Base-by-base conservation (phyloP, 179 eudicot species). In the Silene vulgaris region DNA sequence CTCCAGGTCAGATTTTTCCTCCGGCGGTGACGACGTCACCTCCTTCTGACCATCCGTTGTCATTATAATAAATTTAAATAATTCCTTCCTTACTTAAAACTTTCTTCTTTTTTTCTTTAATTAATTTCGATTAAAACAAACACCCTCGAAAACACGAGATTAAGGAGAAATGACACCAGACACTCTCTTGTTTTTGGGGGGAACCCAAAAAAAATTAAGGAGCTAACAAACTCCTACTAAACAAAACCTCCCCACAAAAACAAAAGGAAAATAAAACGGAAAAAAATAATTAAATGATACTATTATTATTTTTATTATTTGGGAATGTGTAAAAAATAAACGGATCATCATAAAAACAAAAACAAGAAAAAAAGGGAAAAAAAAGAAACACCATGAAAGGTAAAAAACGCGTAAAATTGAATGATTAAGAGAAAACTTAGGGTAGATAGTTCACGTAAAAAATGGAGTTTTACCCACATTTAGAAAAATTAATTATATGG, bases 1-100 rank as follows among this genome's bases (percentile, higher is more conserved):
- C 78, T 83, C 85, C 35, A 75, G 37, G 56, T 83, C 85, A 2
- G 65, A 32, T 1, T 26, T 17, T 57, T 56, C 65, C 2, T 57
- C 59, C 5, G 32, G 67, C 5, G 71, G 20, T 11, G 60, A 12
- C 43, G 69, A 59, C 7, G 71, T 7, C n/a, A 11, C 3, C 45
- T 23, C 75, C 70, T 79, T 81, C 17, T 61, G 69, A 43, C 76
- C 73, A 32, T 73, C 65, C 66, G 73, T 26, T 72, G 69, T 71
- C 71, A 72, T 75, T 11, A 13, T 13, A 16, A 21, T 8, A 61
- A 62, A 21, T 1, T 11, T 9, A 20, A 61, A 61, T 19, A 61
- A 61, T 52, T 40, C 17, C 17, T 37, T 48, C 50, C 50, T 30
- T 30, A 4, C 0, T 35, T 35, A 32, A 30, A 52, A 52, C 17